Conservation (phyloP, 1,139 yeast genomes). For the Candida sp. region DNA sequence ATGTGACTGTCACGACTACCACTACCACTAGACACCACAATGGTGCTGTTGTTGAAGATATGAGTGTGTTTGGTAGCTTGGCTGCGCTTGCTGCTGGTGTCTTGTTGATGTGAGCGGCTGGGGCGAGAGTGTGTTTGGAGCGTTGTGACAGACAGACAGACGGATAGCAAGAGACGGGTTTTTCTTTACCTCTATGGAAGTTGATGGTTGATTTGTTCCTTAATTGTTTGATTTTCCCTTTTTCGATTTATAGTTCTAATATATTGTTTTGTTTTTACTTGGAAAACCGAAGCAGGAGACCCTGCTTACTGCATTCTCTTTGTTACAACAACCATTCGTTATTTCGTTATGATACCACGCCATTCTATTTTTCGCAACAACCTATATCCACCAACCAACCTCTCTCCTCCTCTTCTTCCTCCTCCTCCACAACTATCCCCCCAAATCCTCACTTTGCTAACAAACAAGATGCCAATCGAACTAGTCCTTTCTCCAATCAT, state of each 20-base stretch:
- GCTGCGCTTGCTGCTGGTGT: constrained; percentile 6
- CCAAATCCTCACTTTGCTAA: constrained; percentile 1
- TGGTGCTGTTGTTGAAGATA: background rate
- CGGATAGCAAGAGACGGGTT: too few species aligned
- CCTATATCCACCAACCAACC: too few species aligned
- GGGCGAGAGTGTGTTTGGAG: background rate
- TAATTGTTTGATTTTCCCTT: background rate
- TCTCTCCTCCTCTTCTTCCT: background rate
- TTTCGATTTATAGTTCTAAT: background rate
- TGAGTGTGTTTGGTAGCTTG: constrained; percentile 1
- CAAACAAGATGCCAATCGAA: constrained; percentile 56
- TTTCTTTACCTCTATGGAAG: too few species aligned
- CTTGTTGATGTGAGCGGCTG: background rate
- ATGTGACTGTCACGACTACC: background rate
- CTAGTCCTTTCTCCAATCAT: constrained; percentile 58
- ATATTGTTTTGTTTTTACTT: background rate
- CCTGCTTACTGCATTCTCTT: too few species aligned
- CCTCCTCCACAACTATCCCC: background rate
- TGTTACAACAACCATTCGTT: too few species aligned
- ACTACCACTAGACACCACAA: background rate
- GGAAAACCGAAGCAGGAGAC: too few species aligned
- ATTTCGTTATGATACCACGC: too few species aligned
- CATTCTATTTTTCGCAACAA: too few species aligned
- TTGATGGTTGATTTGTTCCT: background rate
- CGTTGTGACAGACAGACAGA: too few species aligned